These are phyloP conservation scores for Vanrija sp. DNA, from an alignment of 1,284 basidiomycete genomes.

Conservation along the genomic window DNA sequence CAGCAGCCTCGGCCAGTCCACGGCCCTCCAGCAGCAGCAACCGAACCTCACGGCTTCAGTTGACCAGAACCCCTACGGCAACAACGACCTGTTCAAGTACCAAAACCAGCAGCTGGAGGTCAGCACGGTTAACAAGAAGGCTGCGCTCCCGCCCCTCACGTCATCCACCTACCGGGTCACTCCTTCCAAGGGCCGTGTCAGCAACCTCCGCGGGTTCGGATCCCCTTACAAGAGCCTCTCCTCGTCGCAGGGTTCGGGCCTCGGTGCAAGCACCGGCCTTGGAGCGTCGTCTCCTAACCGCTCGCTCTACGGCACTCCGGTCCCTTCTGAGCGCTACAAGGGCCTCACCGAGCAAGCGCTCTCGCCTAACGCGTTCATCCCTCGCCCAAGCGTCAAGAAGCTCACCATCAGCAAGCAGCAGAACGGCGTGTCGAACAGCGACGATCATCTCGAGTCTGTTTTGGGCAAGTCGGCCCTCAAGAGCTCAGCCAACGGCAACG, in stretches of 20 bases:
- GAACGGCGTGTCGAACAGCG: slow-evolving; percentile 16
- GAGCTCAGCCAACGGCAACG: slow-evolving; percentile 48
- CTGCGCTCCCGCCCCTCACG: slow-evolving; percentile 49
- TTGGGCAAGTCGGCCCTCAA: slow-evolving; percentile 43
- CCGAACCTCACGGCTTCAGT: slow-evolving; percentile 72
- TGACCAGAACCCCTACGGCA: slow-evolving; percentile 79
- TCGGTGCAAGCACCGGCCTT: slow-evolving; percentile 37
- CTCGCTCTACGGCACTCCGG: slow-evolving; percentile 34
- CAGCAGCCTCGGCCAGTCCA: slow-evolving; percentile 40
- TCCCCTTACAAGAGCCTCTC: slow-evolving; percentile 32
- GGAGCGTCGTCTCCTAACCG: slow-evolving; percentile 20
- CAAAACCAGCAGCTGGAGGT: slow-evolving; percentile 44
- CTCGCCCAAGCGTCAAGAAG: slow-evolving; percentile 85
- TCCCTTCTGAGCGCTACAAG: slow-evolving; percentile 44
- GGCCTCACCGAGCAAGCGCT: slow-evolving; percentile 58
- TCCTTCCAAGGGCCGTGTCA: slow-evolving; percentile 48
- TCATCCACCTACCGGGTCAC: slow-evolving; percentile 48
- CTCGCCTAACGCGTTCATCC: slow-evolving; percentile 60
- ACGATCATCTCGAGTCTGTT: slow-evolving; percentile 44
- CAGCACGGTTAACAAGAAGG: slow-evolving; percentile 48
- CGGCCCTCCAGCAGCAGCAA: slow-evolving; percentile 37
- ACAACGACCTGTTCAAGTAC: slow-evolving; percentile 59
- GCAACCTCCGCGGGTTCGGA: slow-evolving; percentile 53
- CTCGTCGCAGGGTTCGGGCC: slow-evolving; percentile 20
- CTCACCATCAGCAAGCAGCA: slow-evolving; percentile 72